Evolutionary conservation across 306 rosid species (phyloP).

Genomic region (Begonia fuchsioides): DNA sequence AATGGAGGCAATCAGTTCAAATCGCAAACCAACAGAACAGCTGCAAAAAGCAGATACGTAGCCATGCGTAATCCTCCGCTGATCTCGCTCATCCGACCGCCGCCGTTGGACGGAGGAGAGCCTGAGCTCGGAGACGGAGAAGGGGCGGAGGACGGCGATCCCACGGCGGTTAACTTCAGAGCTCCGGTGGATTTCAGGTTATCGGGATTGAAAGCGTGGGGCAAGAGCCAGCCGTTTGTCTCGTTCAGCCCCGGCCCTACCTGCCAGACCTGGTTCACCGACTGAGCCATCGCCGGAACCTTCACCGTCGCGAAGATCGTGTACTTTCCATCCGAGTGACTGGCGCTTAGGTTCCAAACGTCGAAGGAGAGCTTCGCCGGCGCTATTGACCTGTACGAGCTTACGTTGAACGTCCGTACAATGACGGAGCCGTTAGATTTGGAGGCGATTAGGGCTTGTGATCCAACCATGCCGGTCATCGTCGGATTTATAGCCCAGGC

Average conservation of each 20-base stretch:
- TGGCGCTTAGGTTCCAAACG: constrained; percentile 12
- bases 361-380: constrained; percentile 12
- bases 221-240: not conserved
- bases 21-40: no score
- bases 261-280: constrained; percentile 51
- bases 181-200: not conserved
- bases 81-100: no score
- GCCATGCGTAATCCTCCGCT: no score
- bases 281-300: constrained; percentile 21
- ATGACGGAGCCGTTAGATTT: not conserved
- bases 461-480: constrained; percentile 31
- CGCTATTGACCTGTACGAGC: not conserved
- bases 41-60: no score
- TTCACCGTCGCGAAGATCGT: constrained; percentile 24
- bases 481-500: constrained; percentile 74
- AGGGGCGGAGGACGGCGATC: no score
- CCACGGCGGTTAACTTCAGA: not conserved
- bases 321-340: constrained; percentile 4
- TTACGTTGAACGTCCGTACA: constrained; percentile 26
- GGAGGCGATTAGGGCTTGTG: constrained; percentile 43
- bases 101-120: not conserved
- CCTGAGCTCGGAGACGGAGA: not conserved
- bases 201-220: constrained; percentile 3
- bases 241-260: constrained; percentile 27
- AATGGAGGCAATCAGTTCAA: no score